phyloP scores from a whole-genome alignment of 805 yeast genomes.

The Kuraishia cidri region DNA sequence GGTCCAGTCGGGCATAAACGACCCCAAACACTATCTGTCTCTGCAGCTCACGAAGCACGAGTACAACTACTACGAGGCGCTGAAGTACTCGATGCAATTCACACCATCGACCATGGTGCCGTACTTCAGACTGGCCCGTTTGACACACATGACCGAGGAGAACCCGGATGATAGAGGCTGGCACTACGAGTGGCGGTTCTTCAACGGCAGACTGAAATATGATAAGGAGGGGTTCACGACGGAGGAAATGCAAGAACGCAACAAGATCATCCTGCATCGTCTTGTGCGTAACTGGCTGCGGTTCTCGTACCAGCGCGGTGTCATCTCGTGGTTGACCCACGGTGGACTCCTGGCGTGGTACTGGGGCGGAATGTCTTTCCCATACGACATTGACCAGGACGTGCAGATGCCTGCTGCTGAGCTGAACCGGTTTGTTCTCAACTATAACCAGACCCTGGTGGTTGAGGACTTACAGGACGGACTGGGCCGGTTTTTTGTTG shows the following conservation, averaged over 20 bases:
- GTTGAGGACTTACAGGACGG: constrained; percentile 29
- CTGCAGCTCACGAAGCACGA: constrained; percentile 9
- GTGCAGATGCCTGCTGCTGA: constrained; percentile 47
- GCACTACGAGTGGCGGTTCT: too few relatives aligned
- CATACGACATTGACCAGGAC: constrained; percentile 52
- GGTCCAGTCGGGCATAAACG: constrained; percentile 6
- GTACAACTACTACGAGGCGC: constrained; percentile 8
- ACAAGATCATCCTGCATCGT: constrained; percentile 31
- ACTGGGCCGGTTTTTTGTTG: constrained; percentile 18
- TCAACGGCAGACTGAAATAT: constrained; percentile 13
- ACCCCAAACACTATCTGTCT: constrained; percentile 20
- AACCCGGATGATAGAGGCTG: constrained; percentile 1
- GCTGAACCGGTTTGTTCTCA: constrained; percentile 29
- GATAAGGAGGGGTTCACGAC: constrained; percentile 1
- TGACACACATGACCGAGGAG: not conserved
- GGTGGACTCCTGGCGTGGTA: constrained; percentile 57
- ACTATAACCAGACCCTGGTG: constrained; percentile 39
- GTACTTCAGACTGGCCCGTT: constrained; percentile 23
- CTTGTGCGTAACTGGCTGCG: constrained; percentile 44
- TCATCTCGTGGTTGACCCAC: constrained; percentile 55
- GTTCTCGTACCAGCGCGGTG: constrained; percentile 31
- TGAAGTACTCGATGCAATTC: constrained; percentile 6
- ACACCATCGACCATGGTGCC: constrained; percentile 11
- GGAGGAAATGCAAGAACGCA: not conserved
- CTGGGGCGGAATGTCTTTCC: constrained; percentile 47